phyloP scores from a whole-genome alignment of 2,329 filamentous ascomycete species.

The Colletotrichum karsti region DNA sequence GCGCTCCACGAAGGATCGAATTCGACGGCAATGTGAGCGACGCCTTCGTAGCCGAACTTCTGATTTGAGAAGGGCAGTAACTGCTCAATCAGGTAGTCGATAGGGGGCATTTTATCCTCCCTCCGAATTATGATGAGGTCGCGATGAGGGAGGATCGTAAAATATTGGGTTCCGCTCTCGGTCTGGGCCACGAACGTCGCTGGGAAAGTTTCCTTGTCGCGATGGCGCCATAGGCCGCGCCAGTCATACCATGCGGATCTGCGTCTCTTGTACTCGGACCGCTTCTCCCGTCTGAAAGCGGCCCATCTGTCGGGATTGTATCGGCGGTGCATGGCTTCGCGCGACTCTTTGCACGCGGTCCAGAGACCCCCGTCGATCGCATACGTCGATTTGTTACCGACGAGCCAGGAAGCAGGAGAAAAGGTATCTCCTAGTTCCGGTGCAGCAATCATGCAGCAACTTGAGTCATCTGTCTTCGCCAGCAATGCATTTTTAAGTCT shows the following conservation, averaged over 20 bases:
- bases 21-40: neutral
- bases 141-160: neutral
- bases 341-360: neutral
- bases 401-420: no score
- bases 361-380: neutral
- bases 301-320: fast-evolving
- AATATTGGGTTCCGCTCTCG: neutral
- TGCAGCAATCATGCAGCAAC: no score
- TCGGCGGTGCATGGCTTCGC: neutral
- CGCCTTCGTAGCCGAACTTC: fast-evolving
- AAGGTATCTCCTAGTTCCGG: no score
- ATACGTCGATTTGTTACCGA: neutral
- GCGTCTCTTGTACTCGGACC: no score
- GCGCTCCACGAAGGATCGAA: neutral
- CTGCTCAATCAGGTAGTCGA: no score
- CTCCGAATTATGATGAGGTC: neutral
- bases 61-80: neutral
- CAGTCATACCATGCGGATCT: no score
- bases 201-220: fast-evolving
- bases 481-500: no score
- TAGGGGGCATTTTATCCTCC: neutral
- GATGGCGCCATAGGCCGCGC: no score
- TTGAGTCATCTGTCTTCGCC: no score
- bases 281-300: fast-evolving
- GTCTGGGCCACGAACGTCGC: neutral